These are phyloP conservation scores for Raffaelea ambrosiae DNA, from an alignment of 2,329 filamentous ascomycete genomes.

Conservation along the genomic window DNA sequence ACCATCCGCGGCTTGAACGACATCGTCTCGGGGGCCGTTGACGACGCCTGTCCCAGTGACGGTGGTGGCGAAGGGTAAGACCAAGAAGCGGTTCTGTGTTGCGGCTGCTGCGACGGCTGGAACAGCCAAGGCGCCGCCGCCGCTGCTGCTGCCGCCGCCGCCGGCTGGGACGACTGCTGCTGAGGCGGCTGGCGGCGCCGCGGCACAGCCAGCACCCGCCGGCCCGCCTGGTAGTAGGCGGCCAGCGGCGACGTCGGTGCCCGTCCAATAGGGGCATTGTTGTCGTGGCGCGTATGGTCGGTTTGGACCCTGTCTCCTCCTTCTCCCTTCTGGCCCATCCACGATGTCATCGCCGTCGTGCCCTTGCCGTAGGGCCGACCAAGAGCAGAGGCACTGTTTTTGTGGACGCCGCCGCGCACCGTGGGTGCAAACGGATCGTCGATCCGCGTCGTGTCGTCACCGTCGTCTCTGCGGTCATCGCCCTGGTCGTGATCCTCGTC, in stretches of 20 bases:
- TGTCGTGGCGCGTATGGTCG: slow-evolving; percentile 26
- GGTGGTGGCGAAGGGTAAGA: slow-evolving; percentile 7
- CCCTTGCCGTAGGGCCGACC: neutral
- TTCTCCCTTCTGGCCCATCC: slow-evolving; percentile 15
- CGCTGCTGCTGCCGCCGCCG: neutral
- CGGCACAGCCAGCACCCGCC: slow-evolving; percentile 41
- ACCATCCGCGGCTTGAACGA: too few species aligned
- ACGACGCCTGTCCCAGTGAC: too few species aligned
- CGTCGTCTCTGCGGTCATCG: too few species aligned
- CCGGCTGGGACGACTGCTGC: neutral
- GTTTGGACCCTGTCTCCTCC: slow-evolving; percentile 30
- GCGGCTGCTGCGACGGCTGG: too few species aligned
- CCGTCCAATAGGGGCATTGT: too few species aligned
- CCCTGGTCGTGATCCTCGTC: too few species aligned
- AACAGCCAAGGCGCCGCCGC: slow-evolving; percentile 11
- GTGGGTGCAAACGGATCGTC: too few species aligned
- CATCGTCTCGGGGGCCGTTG: too few species aligned
- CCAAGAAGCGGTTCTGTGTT: too few species aligned
- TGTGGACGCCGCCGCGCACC: neutral
- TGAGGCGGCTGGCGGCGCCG: slow-evolving; percentile 16
- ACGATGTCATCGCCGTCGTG: neutral
- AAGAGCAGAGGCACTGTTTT: slow-evolving; percentile 13
- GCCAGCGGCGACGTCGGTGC: slow-evolving; percentile 24
- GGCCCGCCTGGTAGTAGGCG: slow-evolving; percentile 20
- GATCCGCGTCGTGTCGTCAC: too few species aligned